Base-by-base conservation (phyloP, 176 grass and related monocot species). In the Poa pratensis region DNA sequence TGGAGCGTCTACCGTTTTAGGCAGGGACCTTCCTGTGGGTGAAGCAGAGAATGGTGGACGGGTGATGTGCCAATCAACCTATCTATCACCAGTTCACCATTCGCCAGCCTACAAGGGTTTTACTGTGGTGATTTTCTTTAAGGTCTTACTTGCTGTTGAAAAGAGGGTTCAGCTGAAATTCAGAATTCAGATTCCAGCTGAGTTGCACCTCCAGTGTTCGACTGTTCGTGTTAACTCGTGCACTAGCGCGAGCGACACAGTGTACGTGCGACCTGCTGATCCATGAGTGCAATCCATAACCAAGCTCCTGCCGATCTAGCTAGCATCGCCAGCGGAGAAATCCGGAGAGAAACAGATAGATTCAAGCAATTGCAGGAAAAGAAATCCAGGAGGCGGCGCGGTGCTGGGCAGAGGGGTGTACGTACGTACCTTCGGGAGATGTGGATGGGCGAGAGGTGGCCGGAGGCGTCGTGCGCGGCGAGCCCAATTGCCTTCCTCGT, bases 381-480 rank as follows among this genome's bases (percentile, higher is more conserved):
- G 26, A 0, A 13, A 58, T 58, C 22, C 3, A 61, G 22, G 58
- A 26, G 58, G 58, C 22, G 2, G 2, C 7, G 53, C 19, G 24
- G 3, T 11, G 58, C 58, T 26, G 22, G 57, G 52, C 52, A 8
- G n/a, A n/a, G 2, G 55, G n/a, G 20, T 7, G 59, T 62, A 8
- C 19, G 18, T 45, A 12, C 43, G 11, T 86, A 92, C 94, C 94
- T 92, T 28, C 94, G 85, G 42, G 89, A 83, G 81, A 97, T 86
- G 57, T 45, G 15, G 85, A 92, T 80, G 69, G 89, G 85, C 39
- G 89, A 82, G 85, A 97, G 70, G 83, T 83, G 82, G 61, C 94
- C 87, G 66, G 94, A 92, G 64, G 58, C 9, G 80, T 97, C 91
- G 59, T 84, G 76, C 80, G 91, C 91, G 14, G 85, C 91, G 35